Evolutionary conservation across 2,329 filamentous ascomycete genomes (phyloP), one percentile per base, ranked within the genome.

Genomic region (Trichocomaceae sp.): DNA sequence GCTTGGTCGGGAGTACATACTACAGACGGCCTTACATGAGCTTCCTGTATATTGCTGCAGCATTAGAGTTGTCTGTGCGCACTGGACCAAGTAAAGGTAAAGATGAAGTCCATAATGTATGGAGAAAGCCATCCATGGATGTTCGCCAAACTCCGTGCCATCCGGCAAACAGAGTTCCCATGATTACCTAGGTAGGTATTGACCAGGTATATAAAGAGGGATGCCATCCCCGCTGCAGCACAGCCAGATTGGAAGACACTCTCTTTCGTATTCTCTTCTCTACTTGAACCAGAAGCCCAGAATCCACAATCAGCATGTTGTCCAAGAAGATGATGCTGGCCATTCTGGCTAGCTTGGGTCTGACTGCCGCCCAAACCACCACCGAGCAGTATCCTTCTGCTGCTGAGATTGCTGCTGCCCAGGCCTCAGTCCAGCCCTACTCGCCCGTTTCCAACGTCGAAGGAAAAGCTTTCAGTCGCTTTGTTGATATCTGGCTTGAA

Each of bases 401-500:
- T 3, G 59, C 64, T 2, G 63, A 69, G 54, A 66, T 71, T 39
- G 58, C 63, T 33, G 63, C 62, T 7, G 64, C 69, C n/a, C 63
- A 62, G 12, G 83, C 83, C 13, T 85, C 81, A 1, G 83, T 82
- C 12, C 74, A 78, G 65, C 84, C 83, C 1, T 73, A 73, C 60
- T 84, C 81, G 60, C 83, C 84, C 1, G 82, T 80, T 19, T 84
- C 78, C 66, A 69, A 82, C 62, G 83, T 90, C 48, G 78, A 82
- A 64, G 88, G 88, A 61, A 83, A 84, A 66, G 84, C 78, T 0
- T 91, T 91, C 66, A 80, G 90, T 68, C 83, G 87, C 22, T 81
- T 88, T 58, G 82, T 82, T 51, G 79, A 84, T 56, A 83, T 91
- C 69, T 91, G 85, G 84, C 79, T 90, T 35, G 88, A 91, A 73